phyloP scores from a whole-genome alignment of 257 asterid genomes.

The Paulownia fortunei region DNA sequence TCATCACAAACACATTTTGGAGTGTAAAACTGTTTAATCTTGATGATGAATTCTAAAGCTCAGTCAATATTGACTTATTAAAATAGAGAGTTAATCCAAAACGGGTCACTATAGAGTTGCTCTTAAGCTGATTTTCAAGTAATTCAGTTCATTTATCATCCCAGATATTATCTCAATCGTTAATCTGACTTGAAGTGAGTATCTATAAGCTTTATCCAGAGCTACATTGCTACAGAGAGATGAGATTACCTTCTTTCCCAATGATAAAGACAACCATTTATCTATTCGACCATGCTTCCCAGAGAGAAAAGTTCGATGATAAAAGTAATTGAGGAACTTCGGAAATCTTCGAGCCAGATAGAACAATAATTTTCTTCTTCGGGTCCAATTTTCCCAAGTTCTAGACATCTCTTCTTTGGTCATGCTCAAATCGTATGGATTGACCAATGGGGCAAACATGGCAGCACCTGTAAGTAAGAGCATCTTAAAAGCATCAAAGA shows the following conservation, averaged over 20 bases:
- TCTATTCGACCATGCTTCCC: constrained; percentile 83
- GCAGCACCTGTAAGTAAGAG: constrained; percentile 62
- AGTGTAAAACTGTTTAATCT: background rate
- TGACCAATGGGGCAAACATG: constrained; percentile 79
- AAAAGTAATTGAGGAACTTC: constrained; percentile 62
- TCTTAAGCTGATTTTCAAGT: background rate
- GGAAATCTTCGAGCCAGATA: constrained; percentile 80
- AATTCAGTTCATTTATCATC: background rate
- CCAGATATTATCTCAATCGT: background rate
- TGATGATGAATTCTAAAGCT: too few species aligned
- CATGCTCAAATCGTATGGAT: constrained; percentile 84
- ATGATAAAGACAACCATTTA: constrained; percentile 66
- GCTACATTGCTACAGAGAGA: background rate
- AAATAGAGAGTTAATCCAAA: background rate
- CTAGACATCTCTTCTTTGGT: constrained; percentile 68
- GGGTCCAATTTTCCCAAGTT: constrained; percentile 77
- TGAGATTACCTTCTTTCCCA: constrained; percentile 63
- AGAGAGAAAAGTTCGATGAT: constrained; percentile 67
- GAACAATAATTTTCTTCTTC: constrained; percentile 54
- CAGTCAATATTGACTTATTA: too few species aligned
- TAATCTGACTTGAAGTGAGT: background rate
- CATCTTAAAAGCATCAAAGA: constrained; percentile 4
- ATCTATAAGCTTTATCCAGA: background rate
- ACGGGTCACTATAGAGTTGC: background rate
- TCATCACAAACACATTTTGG: background rate